Conservation (phyloP, 1,284 basidiomycete species). For the Phaffia rhodozyma region DNA sequence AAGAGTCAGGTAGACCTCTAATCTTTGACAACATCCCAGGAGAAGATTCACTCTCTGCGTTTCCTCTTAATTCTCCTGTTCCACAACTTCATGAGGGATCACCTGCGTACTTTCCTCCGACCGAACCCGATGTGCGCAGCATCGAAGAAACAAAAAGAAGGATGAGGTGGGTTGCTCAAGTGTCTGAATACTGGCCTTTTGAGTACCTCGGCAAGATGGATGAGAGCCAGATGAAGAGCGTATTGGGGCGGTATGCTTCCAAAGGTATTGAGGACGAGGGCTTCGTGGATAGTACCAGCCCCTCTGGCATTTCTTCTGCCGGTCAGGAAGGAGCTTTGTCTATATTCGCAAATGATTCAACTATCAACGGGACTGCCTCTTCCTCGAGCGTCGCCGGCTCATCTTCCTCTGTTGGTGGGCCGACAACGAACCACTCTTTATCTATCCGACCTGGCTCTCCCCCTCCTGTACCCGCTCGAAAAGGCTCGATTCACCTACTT, state of each 20-base stretch:
- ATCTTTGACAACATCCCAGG: neutral
- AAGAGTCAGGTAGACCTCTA: neutral
- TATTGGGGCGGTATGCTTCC: slow-evolving; percentile 13
- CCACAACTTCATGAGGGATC: slow-evolving; percentile 47
- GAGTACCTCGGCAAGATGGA: slow-evolving; percentile 60
- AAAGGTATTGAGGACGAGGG: slow-evolving; percentile 14
- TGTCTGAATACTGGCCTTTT: slow-evolving; percentile 89
- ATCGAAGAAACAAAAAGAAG: slow-evolving; percentile 47
- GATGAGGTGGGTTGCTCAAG: slow-evolving; percentile 79
- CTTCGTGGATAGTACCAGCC: neutral
- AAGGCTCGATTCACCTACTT: slow-evolving; percentile 70
- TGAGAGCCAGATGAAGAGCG: slow-evolving; percentile 50
- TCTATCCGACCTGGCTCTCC: slow-evolving; percentile 25
- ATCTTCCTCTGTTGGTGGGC: slow-evolving; percentile 10
- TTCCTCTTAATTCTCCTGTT: slow-evolving; percentile 70
- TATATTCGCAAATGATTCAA: neutral
- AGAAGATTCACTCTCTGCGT: slow-evolving; percentile 10
- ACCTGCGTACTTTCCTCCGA: slow-evolving; percentile 21
- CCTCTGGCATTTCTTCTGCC: no score
- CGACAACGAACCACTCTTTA: slow-evolving; percentile 20
- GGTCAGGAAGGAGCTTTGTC: no score
- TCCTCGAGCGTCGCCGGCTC: neutral
- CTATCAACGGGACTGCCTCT: neutral
- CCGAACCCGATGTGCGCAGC: slow-evolving; percentile 16
- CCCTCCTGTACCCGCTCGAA: slow-evolving; percentile 18